Evolutionary conservation across 768 basidiomycete species (phyloP).

Genomic region (Daedalea quercina): DNA sequence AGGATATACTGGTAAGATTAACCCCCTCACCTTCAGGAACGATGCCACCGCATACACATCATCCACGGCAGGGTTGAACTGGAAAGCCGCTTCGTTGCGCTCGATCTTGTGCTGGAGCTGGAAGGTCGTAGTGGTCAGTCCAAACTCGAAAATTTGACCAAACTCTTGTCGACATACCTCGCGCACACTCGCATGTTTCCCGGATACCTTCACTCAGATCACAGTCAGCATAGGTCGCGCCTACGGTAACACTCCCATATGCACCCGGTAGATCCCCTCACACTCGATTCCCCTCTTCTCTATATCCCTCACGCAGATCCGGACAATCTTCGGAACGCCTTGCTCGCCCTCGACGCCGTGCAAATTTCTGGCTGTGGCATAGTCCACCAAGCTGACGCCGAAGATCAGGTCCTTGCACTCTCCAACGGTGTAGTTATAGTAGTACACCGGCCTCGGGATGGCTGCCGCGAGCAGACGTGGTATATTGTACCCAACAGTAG

Average conservation of each 20-base stretch:
- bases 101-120: slow-evolving; percentile 86
- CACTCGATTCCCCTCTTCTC: slow-evolving; percentile 71
- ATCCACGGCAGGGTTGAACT: slow-evolving; percentile 62
- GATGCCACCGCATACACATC: slow-evolving; percentile 83
- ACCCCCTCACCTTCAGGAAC: slow-evolving; percentile 76
- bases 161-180: slow-evolving; percentile 41
- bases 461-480: slow-evolving; percentile 57
- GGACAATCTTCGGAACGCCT: slow-evolving; percentile 73
- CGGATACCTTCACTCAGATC: slow-evolving; percentile 52
- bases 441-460: slow-evolving; percentile 66
- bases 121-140: not conserved
- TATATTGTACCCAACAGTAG: slow-evolving; percentile 46
- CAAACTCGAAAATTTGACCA: not conserved
- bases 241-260: slow-evolving; percentile 9
- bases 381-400: slow-evolving; percentile 82
- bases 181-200: slow-evolving; percentile 79
- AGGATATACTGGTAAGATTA: no score
- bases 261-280: slow-evolving; percentile 78
- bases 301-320: slow-evolving; percentile 76
- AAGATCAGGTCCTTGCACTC: slow-evolving; percentile 87
- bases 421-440: slow-evolving; percentile 75
- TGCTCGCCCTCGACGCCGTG: slow-evolving; percentile 45
- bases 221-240: not conserved
- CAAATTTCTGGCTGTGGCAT: slow-evolving; percentile 74
- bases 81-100: slow-evolving; percentile 69